phyloP scores from a whole-genome alignment of 495 filamentous ascomycete genomes.

The Schizothecium vesticola region DNA sequence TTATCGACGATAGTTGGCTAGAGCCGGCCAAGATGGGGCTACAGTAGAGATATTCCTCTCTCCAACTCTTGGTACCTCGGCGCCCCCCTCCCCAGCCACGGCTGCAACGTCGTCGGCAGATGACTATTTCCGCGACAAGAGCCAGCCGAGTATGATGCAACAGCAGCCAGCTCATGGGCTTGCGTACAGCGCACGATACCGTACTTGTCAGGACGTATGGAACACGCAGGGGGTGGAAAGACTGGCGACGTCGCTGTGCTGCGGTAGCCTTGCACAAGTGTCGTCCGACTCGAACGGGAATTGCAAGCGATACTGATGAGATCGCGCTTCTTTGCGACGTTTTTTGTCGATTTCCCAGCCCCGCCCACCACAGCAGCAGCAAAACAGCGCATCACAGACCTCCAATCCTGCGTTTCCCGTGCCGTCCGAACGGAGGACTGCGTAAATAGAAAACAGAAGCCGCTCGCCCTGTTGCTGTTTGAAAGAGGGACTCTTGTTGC shows the following conservation, averaged over 20 bases:
- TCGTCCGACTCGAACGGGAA: not conserved
- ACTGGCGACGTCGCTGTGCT: no score
- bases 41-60: not conserved
- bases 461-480: not conserved
- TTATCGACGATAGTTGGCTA: no score
- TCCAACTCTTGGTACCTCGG: not conserved
- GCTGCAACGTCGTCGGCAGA: conserved; percentile 1
- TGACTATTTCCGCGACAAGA: not conserved
- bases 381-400: not conserved
- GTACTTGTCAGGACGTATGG: not conserved
- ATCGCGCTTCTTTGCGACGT: not conserved
- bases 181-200: not conserved
- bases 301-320: not conserved
- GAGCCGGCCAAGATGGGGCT: not conserved
- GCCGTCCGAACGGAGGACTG: not conserved
- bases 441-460: not conserved
- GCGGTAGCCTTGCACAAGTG: conserved; percentile 4
- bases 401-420: not conserved
- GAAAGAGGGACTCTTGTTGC: not conserved
- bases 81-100: not conserved
- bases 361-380: not conserved
- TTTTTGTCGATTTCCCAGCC: not conserved
- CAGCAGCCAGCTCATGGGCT: not conserved
- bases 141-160: not conserved
- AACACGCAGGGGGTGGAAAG: no score